Percentiles rank a stretch among this genome's conserved stretches.
Evolutionary conservation across 2,329 filamentous ascomycete genomes (phyloP).

Genomic region (Alternaria longipes): DNA sequence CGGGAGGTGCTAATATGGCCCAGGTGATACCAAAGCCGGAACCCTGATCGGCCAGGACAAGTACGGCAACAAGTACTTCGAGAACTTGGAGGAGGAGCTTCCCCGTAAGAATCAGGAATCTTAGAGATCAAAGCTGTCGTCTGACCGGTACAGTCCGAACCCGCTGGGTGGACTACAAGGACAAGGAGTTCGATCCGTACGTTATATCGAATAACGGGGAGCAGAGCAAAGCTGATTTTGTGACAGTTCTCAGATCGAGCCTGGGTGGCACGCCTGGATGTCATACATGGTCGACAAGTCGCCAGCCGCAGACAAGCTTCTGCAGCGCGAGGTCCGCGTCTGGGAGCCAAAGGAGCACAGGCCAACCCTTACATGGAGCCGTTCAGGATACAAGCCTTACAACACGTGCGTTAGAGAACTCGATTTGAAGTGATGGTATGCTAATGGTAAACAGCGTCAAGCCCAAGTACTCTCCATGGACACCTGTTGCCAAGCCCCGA

Average conservation of each 20-base stretch:
- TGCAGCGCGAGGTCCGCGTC: conserved; percentile 71
- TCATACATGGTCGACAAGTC: conserved; percentile 91
- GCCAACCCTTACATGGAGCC: conserved; percentile 77
- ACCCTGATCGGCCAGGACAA: conserved; percentile 83
- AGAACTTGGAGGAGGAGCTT: conserved; percentile 89
- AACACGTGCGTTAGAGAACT: conserved; percentile 77
- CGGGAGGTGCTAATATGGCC: conserved; percentile 37
- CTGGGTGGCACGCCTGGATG: conserved; percentile 98
- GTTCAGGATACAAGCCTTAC: conserved; percentile 89
- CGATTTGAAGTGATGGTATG: not conserved
- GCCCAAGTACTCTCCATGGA: conserved; percentile 60
- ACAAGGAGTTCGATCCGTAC: conserved; percentile 81
- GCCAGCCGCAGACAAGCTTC: conserved; percentile 76
- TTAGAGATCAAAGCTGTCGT: not conserved
- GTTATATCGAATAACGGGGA: conserved; percentile 36
- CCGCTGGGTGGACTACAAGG: conserved; percentile 97
- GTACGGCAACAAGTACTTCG: conserved; percentile 97
- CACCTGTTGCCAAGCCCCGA: conserved; percentile 57
- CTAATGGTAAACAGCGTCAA: conserved; percentile 53
- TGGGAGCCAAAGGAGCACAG: conserved; percentile 81
- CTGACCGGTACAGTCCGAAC: conserved; percentile 74
- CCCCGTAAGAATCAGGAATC: conserved; percentile 69
- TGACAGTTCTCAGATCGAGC: conserved; percentile 80
- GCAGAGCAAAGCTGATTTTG: conserved; percentile 48
- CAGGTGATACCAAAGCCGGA: conserved; percentile 96